Conservation (phyloP, 2,329 filamentous ascomycete genomes). For the Arthrinium puccinioides region DNA sequence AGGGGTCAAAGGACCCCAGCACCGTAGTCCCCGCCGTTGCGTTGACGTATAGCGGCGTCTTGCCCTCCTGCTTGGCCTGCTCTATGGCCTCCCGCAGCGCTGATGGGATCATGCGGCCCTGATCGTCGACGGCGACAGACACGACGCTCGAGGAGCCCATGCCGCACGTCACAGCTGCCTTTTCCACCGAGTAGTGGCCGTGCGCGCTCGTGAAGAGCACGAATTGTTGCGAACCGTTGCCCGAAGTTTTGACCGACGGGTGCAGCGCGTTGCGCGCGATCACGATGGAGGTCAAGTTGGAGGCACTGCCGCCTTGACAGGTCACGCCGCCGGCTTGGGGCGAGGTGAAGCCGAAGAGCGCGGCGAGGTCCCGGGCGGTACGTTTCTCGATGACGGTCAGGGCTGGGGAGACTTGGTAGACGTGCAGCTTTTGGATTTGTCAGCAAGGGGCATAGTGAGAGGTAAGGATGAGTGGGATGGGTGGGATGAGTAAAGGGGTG, state of each 20-base stretch:
- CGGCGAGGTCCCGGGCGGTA: conserved; percentile 65
- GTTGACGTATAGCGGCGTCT: conserved; percentile 90
- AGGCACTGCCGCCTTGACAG: conserved; percentile 60
- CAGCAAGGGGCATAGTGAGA: conserved; percentile 1
- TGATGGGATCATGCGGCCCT: conserved; percentile 63
- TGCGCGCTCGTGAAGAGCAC: conserved; percentile 83
- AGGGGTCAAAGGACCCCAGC: conserved; percentile 79
- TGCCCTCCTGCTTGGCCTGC: conserved; percentile 53
- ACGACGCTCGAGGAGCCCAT: conserved; percentile 71
- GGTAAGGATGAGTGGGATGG: neutral
- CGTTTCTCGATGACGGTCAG: conserved; percentile 82
- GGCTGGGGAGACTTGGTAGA: conserved; percentile 89
- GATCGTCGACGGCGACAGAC: conserved; percentile 63
- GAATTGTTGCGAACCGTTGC: conserved; percentile 60
- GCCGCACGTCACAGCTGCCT: conserved; percentile 86
- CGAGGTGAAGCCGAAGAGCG: conserved; percentile 68
- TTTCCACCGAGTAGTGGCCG: conserved; percentile 91
- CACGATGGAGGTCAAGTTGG: conserved; percentile 64
- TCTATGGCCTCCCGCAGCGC: conserved; percentile 57
- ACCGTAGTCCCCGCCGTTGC: conserved; percentile 94
- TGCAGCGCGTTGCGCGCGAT: conserved; percentile 79
- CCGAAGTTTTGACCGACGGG: conserved; percentile 66
- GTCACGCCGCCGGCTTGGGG: conserved; percentile 55
- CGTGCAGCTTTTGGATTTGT: conserved; percentile 54
- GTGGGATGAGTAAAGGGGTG: neutral